These are phyloP conservation scores for Puccinia hordei DNA, from an alignment of 1,284 basidiomycete species.

Conservation along the genomic window DNA sequence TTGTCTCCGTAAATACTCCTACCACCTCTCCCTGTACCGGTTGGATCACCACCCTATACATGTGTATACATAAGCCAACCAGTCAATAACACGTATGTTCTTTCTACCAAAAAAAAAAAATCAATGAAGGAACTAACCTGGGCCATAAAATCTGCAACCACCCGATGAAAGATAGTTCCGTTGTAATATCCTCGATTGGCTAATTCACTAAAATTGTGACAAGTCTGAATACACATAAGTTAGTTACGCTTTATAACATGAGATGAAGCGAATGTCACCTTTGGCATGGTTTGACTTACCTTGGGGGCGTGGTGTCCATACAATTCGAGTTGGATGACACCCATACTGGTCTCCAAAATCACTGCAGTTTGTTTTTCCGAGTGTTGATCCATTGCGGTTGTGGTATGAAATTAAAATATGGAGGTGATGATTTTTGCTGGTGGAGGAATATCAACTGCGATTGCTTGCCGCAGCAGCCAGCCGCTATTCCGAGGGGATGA, in stretches of 20 bases:
- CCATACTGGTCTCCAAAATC: constrained; percentile 57
- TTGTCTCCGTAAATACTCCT: constrained; percentile 57
- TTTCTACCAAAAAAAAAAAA: neutral
- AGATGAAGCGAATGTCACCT: neutral
- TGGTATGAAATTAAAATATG: neutral
- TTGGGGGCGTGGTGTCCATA: constrained; percentile 58
- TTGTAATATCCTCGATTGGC: constrained; percentile 58
- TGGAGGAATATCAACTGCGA: neutral
- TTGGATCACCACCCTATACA: constrained; percentile 53
- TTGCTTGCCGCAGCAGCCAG: neutral
- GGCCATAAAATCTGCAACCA: constrained; percentile 54
- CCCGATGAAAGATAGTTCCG: constrained; percentile 52
- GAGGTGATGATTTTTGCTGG: neutral
- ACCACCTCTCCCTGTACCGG: constrained; percentile 54
- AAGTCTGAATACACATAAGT: constrained; percentile 15
- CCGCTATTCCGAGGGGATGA: no score
- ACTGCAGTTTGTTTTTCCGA: constrained; percentile 47
- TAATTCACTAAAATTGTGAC: constrained; percentile 55
- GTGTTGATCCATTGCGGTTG: neutral
- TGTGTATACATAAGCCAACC: neutral
- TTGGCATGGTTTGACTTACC: constrained; percentile 51
- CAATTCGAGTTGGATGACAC: constrained; percentile 56
- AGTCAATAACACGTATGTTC: neutral
- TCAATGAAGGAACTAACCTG: constrained; percentile 28
- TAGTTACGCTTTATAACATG: neutral